phyloP scores from a whole-genome alignment of 257 asterid species.

The Solanum medicagineum region DNA sequence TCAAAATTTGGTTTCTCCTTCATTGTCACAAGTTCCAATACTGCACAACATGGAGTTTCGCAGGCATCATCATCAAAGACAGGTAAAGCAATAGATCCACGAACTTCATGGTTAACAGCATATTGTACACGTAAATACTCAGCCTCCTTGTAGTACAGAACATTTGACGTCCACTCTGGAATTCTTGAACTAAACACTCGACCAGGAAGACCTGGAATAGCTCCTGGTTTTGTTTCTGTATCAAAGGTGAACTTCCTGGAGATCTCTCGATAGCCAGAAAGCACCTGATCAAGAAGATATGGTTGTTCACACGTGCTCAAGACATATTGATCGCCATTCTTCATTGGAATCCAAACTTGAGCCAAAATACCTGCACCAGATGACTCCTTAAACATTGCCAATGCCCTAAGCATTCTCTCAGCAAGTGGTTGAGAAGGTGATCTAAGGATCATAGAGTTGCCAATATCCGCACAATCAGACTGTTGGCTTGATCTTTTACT shows the following conservation, averaged over 20 bases:
- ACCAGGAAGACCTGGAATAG: slow-evolving; percentile 73
- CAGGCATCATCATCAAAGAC: slow-evolving; percentile 46
- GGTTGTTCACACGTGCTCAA: slow-evolving; percentile 89
- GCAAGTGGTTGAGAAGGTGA: slow-evolving; percentile 34
- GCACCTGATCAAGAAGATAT: slow-evolving; percentile 66
- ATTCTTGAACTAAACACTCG: slow-evolving; percentile 73
- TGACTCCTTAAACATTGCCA: slow-evolving; percentile 56
- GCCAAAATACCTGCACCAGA: slow-evolving; percentile 78
- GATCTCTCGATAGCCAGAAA: slow-evolving; percentile 80
- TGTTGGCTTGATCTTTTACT: neutral
- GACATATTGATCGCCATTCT: slow-evolving; percentile 36
- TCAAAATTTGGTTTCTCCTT: slow-evolving; percentile 56
- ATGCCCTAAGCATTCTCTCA: slow-evolving; percentile 65
- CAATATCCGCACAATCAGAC: slow-evolving; percentile 6
- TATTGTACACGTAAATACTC: slow-evolving; percentile 67
- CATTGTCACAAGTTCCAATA: slow-evolving; percentile 68
- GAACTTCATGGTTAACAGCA: slow-evolving; percentile 63
- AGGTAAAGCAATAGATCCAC: slow-evolving; percentile 88
- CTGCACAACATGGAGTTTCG: slow-evolving; percentile 67
- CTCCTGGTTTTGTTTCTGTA: slow-evolving; percentile 43
- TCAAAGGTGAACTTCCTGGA: slow-evolving; percentile 72
- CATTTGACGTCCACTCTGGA: slow-evolving; percentile 95
- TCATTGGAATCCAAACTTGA: slow-evolving; percentile 78
- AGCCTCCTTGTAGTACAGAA: slow-evolving; percentile 51
- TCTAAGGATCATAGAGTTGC: slow-evolving; percentile 28